Evolutionary conservation across 2,329 filamentous ascomycete species (phyloP).

Genomic region (Aspergillus fumigatiaffinis): DNA sequence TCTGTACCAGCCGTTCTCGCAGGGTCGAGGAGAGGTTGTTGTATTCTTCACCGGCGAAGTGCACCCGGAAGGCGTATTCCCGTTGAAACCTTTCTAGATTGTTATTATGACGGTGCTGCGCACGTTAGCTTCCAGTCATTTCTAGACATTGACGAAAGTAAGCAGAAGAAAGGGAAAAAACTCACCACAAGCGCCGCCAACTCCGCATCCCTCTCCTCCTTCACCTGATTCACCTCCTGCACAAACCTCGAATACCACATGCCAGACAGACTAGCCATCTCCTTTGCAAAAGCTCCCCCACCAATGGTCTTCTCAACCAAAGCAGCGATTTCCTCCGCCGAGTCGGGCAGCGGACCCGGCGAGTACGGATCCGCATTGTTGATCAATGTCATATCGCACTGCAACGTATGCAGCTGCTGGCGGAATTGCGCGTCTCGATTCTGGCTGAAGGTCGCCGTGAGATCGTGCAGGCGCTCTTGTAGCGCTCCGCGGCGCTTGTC

Average conservation of each 20-base stretch:
- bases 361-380: constrained; percentile 79
- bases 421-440: constrained; percentile 82
- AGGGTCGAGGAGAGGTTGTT: constrained; percentile 56
- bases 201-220: constrained; percentile 82
- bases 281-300: constrained; percentile 64
- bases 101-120: constrained; percentile 55
- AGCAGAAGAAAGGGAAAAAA: constrained; percentile 9
- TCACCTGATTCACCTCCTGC: constrained; percentile 77
- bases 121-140: neutral
- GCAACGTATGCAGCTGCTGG: constrained; percentile 85
- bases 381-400: constrained; percentile 83
- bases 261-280: constrained; percentile 62
- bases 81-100: constrained; percentile 54
- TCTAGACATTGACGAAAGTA: neutral
- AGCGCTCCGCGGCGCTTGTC: constrained; percentile 85
- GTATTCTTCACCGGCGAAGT: constrained; percentile 61
- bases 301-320: constrained; percentile 56
- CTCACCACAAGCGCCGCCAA: constrained; percentile 76
- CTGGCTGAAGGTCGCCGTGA: constrained; percentile 72
- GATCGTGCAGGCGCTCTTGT: constrained; percentile 69
- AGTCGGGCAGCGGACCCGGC: constrained; percentile 63
- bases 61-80: constrained; percentile 56
- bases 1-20: constrained; percentile 58
- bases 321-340: constrained; percentile 62
- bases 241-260: constrained; percentile 82